Base-by-base conservation (phyloP, 768 basidiomycete species). In the Suillus subluteus region DNA sequence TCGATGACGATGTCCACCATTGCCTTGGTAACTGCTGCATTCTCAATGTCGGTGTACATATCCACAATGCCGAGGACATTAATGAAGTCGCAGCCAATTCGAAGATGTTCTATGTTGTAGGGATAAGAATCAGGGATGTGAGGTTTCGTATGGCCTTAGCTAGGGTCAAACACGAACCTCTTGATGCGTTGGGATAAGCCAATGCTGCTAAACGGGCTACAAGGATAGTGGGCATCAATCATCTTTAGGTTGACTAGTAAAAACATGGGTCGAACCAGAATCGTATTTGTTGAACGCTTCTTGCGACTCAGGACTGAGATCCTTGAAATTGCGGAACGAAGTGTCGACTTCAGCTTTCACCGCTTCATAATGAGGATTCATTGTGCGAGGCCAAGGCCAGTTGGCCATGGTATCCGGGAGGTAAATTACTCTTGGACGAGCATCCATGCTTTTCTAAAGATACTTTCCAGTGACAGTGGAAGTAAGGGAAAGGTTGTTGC, bases 381-480 rank as follows among this genome's bases (percentile, higher is more conserved):
- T 69, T 35, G 58, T 64, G 4, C 83, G 79, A 8, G 69, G 71
- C 82, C 81, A 84, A 0, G 82, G 82, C 84, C 84, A 86, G 18
- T 70, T 71, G 12, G 68, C 67, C 46, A 86, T 73, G 9, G 79
- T 80, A 30, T 81, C 75, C 3, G 83, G 82, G 38, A 84, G 73
- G 59, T 69, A 68, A n/a, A 67, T 58, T 44, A 63, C 46, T 21
- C 12, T 35, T 48, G 46, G 46, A 48, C 46, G 46, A n/a, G 46
- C 1, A 11, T 48, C 46, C 46, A 48, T 48, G 37, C 11, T 26
- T 26, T 26, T 26, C 9, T 38, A 11, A 11, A 38, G 46, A 11
- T 11, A 48, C n/a, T 48, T 48, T 48, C 5, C 32, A 2, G 9
- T 11, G 11, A 38, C 9, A 8, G 9, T n/a, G n/a, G 46, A 48